These are phyloP conservation scores for Oleoguttula mirabilis DNA, from an alignment of 495 filamentous ascomycete species.

Conservation along the genomic window DNA sequence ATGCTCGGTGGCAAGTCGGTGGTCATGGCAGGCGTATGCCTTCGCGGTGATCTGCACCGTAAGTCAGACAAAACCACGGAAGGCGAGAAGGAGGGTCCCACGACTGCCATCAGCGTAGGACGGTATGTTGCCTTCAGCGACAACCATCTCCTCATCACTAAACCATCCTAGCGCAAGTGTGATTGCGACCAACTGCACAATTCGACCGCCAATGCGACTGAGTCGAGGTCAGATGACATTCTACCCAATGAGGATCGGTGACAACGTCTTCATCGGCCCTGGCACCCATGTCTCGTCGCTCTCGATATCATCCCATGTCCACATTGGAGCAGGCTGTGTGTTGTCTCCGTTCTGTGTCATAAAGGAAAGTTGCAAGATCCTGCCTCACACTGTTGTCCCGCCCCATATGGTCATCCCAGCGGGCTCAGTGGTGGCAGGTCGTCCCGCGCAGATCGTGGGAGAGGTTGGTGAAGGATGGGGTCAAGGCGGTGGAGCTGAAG, in stretches of 20 bases:
- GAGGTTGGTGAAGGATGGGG: constrained; percentile 75
- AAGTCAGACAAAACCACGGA: constrained; percentile 23
- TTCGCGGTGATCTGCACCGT: constrained; percentile 72
- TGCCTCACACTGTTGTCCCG: constrained; percentile 73
- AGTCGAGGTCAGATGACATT: constrained; percentile 52
- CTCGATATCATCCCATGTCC: constrained; percentile 47
- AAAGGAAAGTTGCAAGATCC: constrained; percentile 75
- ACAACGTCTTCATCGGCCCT: constrained; percentile 80
- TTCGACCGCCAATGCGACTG: constrained; percentile 66
- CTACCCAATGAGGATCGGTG: constrained; percentile 79
- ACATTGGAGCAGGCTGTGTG: constrained; percentile 60
- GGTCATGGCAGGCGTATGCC: constrained; percentile 80
- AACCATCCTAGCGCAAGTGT: constrained; percentile 58
- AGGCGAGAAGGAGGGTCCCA: constrained; percentile 14
- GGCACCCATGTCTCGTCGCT: constrained; percentile 25
- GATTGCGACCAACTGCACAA: constrained; percentile 55
- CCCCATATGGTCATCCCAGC: constrained; percentile 83
- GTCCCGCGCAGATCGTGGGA: constrained; percentile 69
- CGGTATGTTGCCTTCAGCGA: constrained; percentile 22
- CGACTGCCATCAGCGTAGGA: constrained; percentile 70
- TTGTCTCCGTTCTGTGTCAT: constrained; percentile 78
- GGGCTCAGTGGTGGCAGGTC: constrained; percentile 72
- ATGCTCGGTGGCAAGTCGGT: constrained; percentile 93
- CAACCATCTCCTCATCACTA: no score
- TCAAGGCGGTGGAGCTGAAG: constrained; percentile 34